Evolutionary conservation across 495 filamentous ascomycete species (phyloP).

Genomic region (Penicillium steckii): DNA sequence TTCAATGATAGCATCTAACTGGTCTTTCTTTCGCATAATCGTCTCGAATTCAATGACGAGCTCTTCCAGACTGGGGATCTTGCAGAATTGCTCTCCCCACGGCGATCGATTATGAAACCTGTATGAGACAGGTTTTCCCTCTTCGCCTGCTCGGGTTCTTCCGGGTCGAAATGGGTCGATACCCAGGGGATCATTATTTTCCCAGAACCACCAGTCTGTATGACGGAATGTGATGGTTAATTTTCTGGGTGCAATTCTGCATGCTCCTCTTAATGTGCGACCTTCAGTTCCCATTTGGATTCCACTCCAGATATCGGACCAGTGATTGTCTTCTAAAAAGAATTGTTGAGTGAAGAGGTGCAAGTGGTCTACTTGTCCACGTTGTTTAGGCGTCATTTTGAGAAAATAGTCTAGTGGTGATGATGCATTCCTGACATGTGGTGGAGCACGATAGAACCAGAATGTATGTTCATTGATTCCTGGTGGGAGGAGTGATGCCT

Average conservation of each 20-base stretch:
- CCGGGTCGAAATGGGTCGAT: constrained; percentile 13
- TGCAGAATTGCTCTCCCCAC: background rate
- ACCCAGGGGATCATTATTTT: constrained; percentile 11
- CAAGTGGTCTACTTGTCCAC: constrained; percentile 7
- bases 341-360: constrained; percentile 15
- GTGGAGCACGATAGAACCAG: constrained; percentile 16
- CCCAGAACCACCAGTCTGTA: constrained; percentile 17
- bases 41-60: constrained; percentile 18
- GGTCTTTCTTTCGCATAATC: constrained; percentile 12
- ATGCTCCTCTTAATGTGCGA: background rate
- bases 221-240: constrained; percentile 16
- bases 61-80: constrained; percentile 6
- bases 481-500: constrained; percentile 18
- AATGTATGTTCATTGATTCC: constrained; percentile 19
- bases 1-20: constrained; percentile 9
- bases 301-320: constrained; percentile 1
- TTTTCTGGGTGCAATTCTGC: constrained; percentile 10
- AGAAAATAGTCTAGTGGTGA: constrained; percentile 8
- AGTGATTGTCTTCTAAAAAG: constrained; percentile 7
- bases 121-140: background rate
- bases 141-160: constrained; percentile 4
- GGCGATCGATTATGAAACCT: background rate
- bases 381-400: constrained; percentile 13
- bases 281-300: background rate
- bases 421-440: constrained; percentile 12